Evolutionary conservation across 805 yeast species (phyloP).

Genomic region (Metschnikowia amazonensis): DNA sequence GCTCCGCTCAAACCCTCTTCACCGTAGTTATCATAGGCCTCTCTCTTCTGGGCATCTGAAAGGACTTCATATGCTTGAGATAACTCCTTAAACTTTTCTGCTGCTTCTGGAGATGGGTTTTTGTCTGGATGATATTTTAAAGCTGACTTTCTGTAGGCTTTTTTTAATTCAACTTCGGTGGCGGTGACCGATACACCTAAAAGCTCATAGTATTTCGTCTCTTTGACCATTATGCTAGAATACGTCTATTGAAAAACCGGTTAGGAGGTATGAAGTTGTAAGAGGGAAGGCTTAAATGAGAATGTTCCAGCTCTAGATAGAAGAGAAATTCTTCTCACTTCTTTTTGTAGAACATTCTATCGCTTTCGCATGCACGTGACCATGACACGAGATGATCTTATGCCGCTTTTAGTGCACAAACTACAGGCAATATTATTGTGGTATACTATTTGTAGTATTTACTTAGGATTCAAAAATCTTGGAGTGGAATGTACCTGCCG

Average conservation of each 20-base stretch:
- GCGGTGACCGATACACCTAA: slow-evolving; percentile 72
- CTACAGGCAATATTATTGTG: background rate
- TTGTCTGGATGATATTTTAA: slow-evolving; percentile 82
- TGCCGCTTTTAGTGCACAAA: background rate
- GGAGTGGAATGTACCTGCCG: background rate
- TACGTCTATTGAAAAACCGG: background rate
- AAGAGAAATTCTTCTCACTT: slow-evolving; percentile 17
- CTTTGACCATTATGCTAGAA: slow-evolving; percentile 59
- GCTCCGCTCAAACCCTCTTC: slow-evolving; percentile 75
- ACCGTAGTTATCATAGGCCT: slow-evolving; percentile 84
- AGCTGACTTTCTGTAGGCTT: slow-evolving; percentile 79
- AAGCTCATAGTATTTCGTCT: slow-evolving; percentile 70
- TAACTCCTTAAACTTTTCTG: slow-evolving; percentile 90
- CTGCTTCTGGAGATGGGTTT: slow-evolving; percentile 67
- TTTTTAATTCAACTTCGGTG: slow-evolving; percentile 66
- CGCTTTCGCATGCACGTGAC: slow-evolving; percentile 22
- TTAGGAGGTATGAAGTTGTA: background rate
- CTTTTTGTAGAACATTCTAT: slow-evolving; percentile 20
- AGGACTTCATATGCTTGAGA: slow-evolving; percentile 86
- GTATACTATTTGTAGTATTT: background rate
- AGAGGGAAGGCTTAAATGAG: background rate
- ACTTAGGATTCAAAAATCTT: background rate
- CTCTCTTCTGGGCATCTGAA: slow-evolving; percentile 84
- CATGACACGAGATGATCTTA: background rate
- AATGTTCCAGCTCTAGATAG: slow-evolving; percentile 5